Evolutionary conservation across 1,139 yeast species (phyloP), one percentile per base, ranked within the genome.

Genomic region (Pichia norvegensis): DNA sequence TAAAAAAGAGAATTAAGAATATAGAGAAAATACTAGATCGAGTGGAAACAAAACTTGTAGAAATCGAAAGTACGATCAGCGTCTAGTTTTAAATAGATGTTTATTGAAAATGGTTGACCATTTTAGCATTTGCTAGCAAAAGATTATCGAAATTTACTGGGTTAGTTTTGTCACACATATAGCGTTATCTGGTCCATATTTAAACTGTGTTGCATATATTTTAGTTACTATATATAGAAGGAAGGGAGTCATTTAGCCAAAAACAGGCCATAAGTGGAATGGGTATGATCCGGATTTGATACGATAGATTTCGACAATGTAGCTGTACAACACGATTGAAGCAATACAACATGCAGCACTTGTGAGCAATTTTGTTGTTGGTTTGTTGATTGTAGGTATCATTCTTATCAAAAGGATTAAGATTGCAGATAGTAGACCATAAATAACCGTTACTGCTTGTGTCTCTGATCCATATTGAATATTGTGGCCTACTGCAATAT

Each of bases 381-480:
- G 60, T 47, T 69, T 66, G 42, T 66, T 63, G 43, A 80, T 57
- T 14, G 61, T 63, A 9, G 82, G 79, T 2, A 72, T 68, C 49
- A 68, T 73, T 45, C 72, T 72, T 41, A 77, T 61, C 57, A 83
- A 67, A 2, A 71, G 59, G 36, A 82, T 67, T 23, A 78, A 64
- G 36, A 72, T 57, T 43, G 77, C 62, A 39, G 81, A 73, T 52
- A 82, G 66, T 3, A 71, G 52, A 2, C 83, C 86, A 60, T 84
- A 85, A 10, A 83, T 49, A 40, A 82, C 72, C 4, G 83, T 73
- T 43, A 85, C 65, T 35, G 84, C 73, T 63, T 85, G 95, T n/a
- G 94, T 82, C 64, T 86, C 95, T 33, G 81, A 75, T 7, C 85
- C 97, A 50, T 76, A 75, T 65, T 92, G 98, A 44, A 68, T 69